These are phyloP conservation scores for Mycena vulgaris DNA, from an alignment of 768 basidiomycete genomes.

Conservation along the genomic window DNA sequence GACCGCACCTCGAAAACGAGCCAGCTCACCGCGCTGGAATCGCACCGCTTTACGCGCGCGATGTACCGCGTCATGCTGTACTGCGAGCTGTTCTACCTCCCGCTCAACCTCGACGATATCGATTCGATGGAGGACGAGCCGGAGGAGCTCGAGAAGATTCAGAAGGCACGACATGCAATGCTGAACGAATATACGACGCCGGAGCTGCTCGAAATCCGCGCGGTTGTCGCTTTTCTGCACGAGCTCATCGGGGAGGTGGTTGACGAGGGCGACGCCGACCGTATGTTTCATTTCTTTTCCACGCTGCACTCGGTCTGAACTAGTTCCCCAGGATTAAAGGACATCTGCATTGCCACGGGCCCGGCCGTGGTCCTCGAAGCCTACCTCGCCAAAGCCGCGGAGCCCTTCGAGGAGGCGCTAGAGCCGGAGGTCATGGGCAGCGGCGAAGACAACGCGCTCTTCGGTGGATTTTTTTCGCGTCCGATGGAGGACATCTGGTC, in stretches of 20 bases:
- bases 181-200: constrained; percentile 23
- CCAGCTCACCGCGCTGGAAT: constrained; percentile 22
- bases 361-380: constrained; percentile 29
- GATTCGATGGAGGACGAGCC: constrained; percentile 34
- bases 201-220: constrained; percentile 24
- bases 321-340: constrained; percentile 5
- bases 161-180: constrained; percentile 7
- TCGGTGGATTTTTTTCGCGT: constrained; percentile 22
- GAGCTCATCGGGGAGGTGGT: constrained; percentile 19
- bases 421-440: constrained; percentile 26
- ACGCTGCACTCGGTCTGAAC: not conserved
- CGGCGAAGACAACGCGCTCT: constrained; percentile 32
- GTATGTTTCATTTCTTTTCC: constrained; percentile 5
- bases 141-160: constrained; percentile 14
- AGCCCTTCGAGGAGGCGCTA: constrained; percentile 32
- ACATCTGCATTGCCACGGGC: constrained; percentile 34
- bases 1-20: constrained; percentile 8
- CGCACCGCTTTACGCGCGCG: constrained; percentile 34
- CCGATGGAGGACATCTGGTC: constrained; percentile 8
- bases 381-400: not conserved
- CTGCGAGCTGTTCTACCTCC: constrained; percentile 37
- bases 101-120: constrained; percentile 36
- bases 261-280: constrained; percentile 1
- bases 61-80: constrained; percentile 39
- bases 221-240: constrained; percentile 26